phyloP scores from a whole-genome alignment of 768 basidiomycete species.

The Pleurotus citrinopileatus region DNA sequence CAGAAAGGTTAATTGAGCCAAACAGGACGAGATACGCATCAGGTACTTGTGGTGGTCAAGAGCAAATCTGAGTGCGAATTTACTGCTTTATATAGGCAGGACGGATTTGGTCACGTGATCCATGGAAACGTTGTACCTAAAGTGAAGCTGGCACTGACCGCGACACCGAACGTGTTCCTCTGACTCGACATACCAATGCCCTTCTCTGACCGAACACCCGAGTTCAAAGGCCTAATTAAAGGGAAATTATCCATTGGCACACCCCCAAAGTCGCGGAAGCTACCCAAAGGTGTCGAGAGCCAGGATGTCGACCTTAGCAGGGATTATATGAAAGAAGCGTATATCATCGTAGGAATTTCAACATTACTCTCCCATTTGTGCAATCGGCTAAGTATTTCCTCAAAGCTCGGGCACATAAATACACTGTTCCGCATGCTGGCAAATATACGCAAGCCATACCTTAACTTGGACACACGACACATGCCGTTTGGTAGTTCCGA shows the following conservation, averaged over 20 bases:
- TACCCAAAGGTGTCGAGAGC: neutral
- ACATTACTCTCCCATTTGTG: neutral
- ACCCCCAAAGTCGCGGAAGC: conserved; percentile 26
- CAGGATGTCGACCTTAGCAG: conserved; percentile 45
- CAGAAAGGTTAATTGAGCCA: neutral
- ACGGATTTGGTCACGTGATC: too few species aligned
- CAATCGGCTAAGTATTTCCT: neutral
- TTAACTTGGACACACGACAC: conserved; percentile 67
- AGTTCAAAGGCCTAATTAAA: conserved; percentile 52
- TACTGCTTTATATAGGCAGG: too few species aligned
- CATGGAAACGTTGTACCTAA: too few species aligned
- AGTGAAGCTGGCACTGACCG: too few species aligned
- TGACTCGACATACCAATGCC: conserved; percentile 43
- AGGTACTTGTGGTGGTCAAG: too few species aligned
- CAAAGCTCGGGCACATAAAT: conserved; percentile 70
- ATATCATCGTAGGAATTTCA: conserved; percentile 53
- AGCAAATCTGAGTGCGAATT: too few species aligned
- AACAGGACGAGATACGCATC: too few species aligned
- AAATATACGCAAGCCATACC: conserved; percentile 81
- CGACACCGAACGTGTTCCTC: too few species aligned
- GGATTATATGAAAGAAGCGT: conserved; percentile 73
- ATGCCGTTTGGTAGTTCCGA: conserved; percentile 52
- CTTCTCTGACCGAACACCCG: conserved; percentile 55
- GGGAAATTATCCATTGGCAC: conserved; percentile 40
- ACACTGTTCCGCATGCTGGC: conserved; percentile 70